Base-by-base conservation (phyloP, 352 stramenopile genomes). In the Phytophthora tentaculata region DNA sequence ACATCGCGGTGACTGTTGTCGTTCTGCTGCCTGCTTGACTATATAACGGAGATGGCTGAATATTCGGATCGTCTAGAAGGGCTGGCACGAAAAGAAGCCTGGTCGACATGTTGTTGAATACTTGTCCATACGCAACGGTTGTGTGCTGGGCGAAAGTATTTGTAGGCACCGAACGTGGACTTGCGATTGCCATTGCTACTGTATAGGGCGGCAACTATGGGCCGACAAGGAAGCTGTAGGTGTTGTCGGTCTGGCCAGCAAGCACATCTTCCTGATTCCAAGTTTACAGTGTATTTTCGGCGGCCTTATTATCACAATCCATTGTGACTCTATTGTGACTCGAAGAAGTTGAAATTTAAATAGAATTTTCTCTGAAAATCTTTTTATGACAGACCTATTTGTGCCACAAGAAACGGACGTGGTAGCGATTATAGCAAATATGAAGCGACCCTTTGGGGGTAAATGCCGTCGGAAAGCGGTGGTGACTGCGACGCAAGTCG, bases 171-270 rank as follows among this genome's bases (percentile, higher is more conserved):
- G 19, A 32, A 2, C 7, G 61, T 63, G 7, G 37, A 37, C 0
- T 12, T 60, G 9, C 26, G n/a, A 9, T 26, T 57, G 5, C 52
- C 28, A 39, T 20, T 56, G 22, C 56, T 19, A 19, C 17, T 43
- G 45, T 50, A 51, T 7, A 57, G 16, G 22, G 61, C 44, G 19
- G 61, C 52, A 3, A 69, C 14, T 9, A 58, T 56, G 20, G 62
- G 61, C 2, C 53, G 53, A 47, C 61, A 69, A 14, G 53, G 61
- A n/a, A 69, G 28, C 16, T 56, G 35, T 0, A 69, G 28, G 10
- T 69, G 61, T 6, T 54, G 43, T 1, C 51, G 52, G 55, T 68
- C 61, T 3, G 43, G 10, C 12, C 61, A 68, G 0, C 44, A 43
- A 9, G 29, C 45, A 17, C 52, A 68, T 8, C 0, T 10, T 10